Base-by-base conservation (phyloP, 2,329 filamentous ascomycete genomes). In the Xylariaceae sp. region DNA sequence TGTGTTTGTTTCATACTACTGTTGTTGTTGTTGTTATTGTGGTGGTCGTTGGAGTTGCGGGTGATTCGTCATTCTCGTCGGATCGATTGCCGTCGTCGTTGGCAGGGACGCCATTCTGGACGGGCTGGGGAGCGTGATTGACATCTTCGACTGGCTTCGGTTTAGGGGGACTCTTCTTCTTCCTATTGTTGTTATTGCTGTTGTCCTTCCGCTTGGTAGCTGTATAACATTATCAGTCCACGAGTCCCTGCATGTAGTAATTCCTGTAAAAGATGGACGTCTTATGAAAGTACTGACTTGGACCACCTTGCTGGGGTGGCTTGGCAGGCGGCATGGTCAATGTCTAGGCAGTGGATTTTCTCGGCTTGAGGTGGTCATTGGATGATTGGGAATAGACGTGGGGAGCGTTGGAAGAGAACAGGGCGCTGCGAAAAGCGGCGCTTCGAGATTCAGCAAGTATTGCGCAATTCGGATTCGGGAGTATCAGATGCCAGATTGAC, bases 121-220 rank as follows among this genome's bases (percentile, higher is more conserved):
- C 54, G 29, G 59, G 43, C 37, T 66, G 62, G 54, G 61, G 39
- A 35, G 57, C 41, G 52, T 62, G 63, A 34, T 39, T 61, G 47
- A 64, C 70, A 48, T 70, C 63, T 54, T 71, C 69, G 47, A 66
- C 60, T 8, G 70, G 58, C 63, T 77, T 78, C 54, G 71, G 68
- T 67, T 78, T 80, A 66, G 71, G 72, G 44, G 73, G 73, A 62
- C 76, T 80, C 74, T 79, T 81, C 73, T 80, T 83, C 71, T 81
- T 83, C 64, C 78, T 82, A 64, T 76, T 19, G 19, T 19, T 78
- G 67, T 76, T 79, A 71, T 81, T 83, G 63, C 78, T 82, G 65
- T 76, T 78, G 67, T 76, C 78, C 72, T 80, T 83, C 72, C 80
- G 83, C 70, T 78, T 80, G 48, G 74, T 64, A 63, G 71, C 73